Evolutionary conservation across 2,329 filamentous ascomycete species (phyloP).

Genomic region (Clonostachys sp.): DNA sequence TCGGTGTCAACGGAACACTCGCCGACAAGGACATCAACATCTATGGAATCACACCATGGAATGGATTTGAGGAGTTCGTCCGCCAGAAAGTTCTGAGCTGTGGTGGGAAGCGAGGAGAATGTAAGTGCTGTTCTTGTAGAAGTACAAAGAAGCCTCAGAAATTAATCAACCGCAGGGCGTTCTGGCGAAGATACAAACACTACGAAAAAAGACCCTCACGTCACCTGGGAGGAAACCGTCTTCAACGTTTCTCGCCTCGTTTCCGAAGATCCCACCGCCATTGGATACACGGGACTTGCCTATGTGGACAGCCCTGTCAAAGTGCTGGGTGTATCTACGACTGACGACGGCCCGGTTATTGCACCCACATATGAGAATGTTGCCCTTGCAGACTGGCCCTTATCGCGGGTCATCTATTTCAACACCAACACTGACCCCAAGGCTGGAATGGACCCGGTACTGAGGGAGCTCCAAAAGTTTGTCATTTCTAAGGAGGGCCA

Average conservation of each 20-base stretch:
- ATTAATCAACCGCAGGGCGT: background rate
- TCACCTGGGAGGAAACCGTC: background rate
- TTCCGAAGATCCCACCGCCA: background rate
- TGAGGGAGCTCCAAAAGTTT: background rate
- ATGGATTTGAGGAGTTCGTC: background rate
- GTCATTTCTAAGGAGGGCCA: background rate
- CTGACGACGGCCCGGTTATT: constrained; percentile 34
- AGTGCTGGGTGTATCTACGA: constrained; percentile 37
- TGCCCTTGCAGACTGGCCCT: background rate
- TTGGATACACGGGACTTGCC: background rate
- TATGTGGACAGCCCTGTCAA: background rate
- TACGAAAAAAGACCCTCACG: background rate
- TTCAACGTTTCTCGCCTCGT: background rate
- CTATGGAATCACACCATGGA: background rate
- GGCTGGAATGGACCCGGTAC: background rate
- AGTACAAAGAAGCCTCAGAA: background rate
- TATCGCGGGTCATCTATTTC: background rate
- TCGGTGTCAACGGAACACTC: background rate
- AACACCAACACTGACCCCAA: background rate
- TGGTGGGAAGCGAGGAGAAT: background rate
- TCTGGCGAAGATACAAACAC: background rate
- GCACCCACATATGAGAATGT: background rate
- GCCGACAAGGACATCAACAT: background rate
- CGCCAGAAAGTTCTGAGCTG: background rate
- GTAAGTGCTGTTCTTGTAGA: background rate